Base-by-base conservation (phyloP, 2,329 filamentous ascomycete species). In the Clarireedia sp. region DNA sequence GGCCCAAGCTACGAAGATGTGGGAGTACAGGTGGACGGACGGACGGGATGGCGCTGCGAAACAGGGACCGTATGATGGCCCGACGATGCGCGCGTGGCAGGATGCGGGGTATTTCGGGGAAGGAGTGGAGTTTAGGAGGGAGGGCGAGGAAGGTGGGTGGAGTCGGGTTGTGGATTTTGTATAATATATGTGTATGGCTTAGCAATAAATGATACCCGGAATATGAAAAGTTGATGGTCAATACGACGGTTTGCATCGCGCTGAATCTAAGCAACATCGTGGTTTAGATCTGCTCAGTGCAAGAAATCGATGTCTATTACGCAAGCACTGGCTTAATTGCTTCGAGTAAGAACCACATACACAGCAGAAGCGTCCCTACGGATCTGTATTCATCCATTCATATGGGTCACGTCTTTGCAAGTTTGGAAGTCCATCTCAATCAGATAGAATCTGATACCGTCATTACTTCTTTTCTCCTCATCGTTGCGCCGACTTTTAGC, bases 1-100 rank as follows among this genome's bases (percentile, higher is more conserved):
- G 1, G 36, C 26, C 5, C 54, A 54, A 37, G 61, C 66, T 10
- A 57, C 64, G 1, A 72, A 73, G 37, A 80, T 82, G 76, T 99
- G 92, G 91, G 89, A 97, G 71, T 99, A 90, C 69, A 81, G 89
- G 57, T 99, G 94, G 94, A 85, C 83, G 40, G 90, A 96, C 69
- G 89, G 89, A 17, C 79, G 90, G 41, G 92, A 96, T 66, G 87
- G 82, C 26, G 89, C 81, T 10, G 79, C 82, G 48, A 80, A 81
- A 56, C 90, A 99, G 70, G 94, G 94, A 0, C 92, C 94, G 0
- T 99, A 90, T 69, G 90, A 96, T 67, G 81, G 79, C 7, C 70
- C 78, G 5, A 92, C 86, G 38, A 97, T 99, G 94, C 82, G 84
- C 64, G 87, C 89, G 2, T 99, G 94, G 94, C 83, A 87, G 63